Evolutionary conservation across 768 basidiomycete genomes (phyloP), one percentile per base, ranked within the genome.

Genomic region (Trametes cingulata): DNA sequence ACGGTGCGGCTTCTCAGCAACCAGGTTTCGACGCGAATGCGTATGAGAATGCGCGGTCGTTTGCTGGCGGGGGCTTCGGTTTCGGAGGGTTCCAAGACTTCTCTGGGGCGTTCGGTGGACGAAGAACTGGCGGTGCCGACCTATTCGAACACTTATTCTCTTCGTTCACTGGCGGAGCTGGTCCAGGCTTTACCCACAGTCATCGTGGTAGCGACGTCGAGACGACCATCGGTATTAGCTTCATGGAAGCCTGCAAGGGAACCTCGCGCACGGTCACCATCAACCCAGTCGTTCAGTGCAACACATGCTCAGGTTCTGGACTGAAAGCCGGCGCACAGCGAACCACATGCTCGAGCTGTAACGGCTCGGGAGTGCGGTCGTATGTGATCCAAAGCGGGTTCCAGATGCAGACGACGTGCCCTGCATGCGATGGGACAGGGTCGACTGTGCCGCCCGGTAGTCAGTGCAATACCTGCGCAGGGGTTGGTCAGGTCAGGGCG

Each of bases 201-300:
- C 68, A 76, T 19, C 82, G 84, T 62, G 94, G 95, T 54, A 86
- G 85, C 59, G 93, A 98, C 71, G 79, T 98, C 49, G 92, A 97
- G 72, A 80, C 88, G 9, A 80, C 78, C 36, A 67, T 98, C 68
- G 82, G 81, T 46, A 77, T 99, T 64, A 83, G 80, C 46, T 99
- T 99, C 77, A 83, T 95, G 75, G 97, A 99, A 61, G 90, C 95
- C n/a, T 94, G 92, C 77, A 93, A 90, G 74, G 97, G 97, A 50
- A 78, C 90, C 17, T 82, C 81, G 47, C 86, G 88, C 56, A 88
- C 83, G 57, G 78, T 98, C 66, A 85, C 83, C 56, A 79, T 93
- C 61, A 86, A 85, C 19, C 93, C 95, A 13, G 84, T 98, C 41
- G 84, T 87, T 46, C 84, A 93, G 66, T 98, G 97, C 72, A 75